Evolutionary conservation across 179 eudicot species (phyloP).

Genomic region (Monotropa hypopitys): DNA sequence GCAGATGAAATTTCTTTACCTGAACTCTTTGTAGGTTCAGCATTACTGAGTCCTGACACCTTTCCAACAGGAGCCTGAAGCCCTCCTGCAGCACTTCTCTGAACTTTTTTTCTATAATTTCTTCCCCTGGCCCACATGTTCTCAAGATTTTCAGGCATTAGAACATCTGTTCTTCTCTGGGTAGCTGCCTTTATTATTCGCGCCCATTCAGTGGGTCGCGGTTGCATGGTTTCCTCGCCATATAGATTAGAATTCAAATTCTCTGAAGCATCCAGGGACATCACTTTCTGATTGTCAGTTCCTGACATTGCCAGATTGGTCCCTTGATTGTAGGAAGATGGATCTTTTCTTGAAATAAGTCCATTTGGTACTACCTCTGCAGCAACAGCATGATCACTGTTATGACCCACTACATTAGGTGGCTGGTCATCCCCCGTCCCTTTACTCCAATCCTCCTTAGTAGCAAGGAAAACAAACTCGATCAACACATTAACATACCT

Average conservation of each 20-base stretch:
- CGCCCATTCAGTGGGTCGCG: constrained; percentile 75
- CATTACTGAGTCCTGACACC: constrained; percentile 8
- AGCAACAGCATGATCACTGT: constrained; percentile 22
- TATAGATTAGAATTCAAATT: constrained; percentile 18
- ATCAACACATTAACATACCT: constrained; percentile 89
- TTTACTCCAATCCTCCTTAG: constrained; percentile 33
- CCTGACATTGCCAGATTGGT: constrained; percentile 19
- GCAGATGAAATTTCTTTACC: constrained; percentile 15
- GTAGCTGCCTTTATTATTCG: constrained; percentile 80
- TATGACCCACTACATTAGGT: constrained; percentile 22
- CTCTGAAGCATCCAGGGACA: constrained; percentile 25
- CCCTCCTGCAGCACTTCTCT: constrained; percentile 33
- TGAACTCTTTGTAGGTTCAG: constrained; percentile 6
- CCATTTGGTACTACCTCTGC: constrained; percentile 23
- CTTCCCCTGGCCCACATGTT: constrained; percentile 98
- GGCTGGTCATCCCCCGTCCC: constrained; percentile 37
- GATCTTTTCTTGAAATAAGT: constrained; percentile 17
- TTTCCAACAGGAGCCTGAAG: constrained; percentile 25
- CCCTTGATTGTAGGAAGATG: constrained; percentile 21
- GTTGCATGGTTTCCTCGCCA: constrained; percentile 33
- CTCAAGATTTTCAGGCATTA: constrained; percentile 96
- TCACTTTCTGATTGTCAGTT: constrained; percentile 20
- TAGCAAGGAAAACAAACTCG: constrained; percentile 53
- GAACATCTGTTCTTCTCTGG: constrained; percentile 89
- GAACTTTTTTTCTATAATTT: constrained; percentile 66